These are phyloP conservation scores for Lentinula detonsa DNA, from an alignment of 768 basidiomycete species.

Conservation along the genomic window DNA sequence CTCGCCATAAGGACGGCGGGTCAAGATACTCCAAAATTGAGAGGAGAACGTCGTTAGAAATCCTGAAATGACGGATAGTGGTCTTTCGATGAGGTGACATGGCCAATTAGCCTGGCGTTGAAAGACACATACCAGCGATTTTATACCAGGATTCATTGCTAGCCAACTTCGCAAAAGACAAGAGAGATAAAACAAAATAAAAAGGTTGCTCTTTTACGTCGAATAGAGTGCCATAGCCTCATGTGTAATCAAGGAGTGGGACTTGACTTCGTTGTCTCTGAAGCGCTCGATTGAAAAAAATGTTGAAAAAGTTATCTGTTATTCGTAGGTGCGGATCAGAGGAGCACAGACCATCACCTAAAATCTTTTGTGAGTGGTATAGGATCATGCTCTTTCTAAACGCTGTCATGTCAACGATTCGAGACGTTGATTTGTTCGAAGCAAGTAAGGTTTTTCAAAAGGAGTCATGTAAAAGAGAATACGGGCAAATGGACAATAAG, in stretches of 20 bases:
- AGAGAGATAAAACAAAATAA: conserved; percentile 29
- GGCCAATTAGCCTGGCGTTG: conserved; percentile 21
- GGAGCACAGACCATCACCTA: conserved; percentile 26
- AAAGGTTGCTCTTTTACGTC: conserved; percentile 38
- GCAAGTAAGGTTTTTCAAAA: conserved; percentile 32
- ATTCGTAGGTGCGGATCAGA: conserved; percentile 37
- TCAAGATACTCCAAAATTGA: conserved; percentile 43
- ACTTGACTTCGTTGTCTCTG: conserved; percentile 35
- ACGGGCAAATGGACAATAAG: conserved; percentile 45
- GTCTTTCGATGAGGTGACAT: conserved; percentile 39
- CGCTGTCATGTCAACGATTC: conserved; percentile 54
- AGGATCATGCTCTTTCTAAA: conserved; percentile 31
- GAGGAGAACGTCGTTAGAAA: conserved; percentile 48
- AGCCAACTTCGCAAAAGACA: conserved; percentile 22
- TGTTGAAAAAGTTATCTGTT: conserved; percentile 28
- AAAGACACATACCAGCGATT: conserved; percentile 26
- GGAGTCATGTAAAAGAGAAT: conserved; percentile 25
- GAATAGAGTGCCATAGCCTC: conserved; percentile 27
- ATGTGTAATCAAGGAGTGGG: conserved; percentile 31
- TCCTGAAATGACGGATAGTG: conserved; percentile 37
- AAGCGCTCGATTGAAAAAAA: conserved; percentile 30
- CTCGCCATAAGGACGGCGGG: conserved; percentile 39
- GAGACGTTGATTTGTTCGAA: conserved; percentile 23
- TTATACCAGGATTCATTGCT: conserved; percentile 35
- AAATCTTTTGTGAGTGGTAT: conserved; percentile 43